Conservation (phyloP, 345 rosid genomes). For the Hibiscus syriacus region DNA sequence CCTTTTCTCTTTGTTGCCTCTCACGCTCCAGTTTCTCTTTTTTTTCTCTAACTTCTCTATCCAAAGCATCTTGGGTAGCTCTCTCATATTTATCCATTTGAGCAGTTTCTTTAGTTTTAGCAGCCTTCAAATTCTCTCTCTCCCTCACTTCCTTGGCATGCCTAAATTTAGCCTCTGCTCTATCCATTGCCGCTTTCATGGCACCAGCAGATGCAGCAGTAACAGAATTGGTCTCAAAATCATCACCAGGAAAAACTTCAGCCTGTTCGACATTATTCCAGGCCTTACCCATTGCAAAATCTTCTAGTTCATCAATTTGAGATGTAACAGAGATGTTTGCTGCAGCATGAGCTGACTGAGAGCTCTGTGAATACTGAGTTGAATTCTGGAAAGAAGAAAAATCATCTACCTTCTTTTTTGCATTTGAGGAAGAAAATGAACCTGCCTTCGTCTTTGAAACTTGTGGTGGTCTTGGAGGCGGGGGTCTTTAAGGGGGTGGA, state of each 20-base stretch:
- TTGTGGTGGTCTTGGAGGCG: slow-evolving; percentile 86
- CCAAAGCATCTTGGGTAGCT: slow-evolving; percentile 17
- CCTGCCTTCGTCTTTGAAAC: slow-evolving; percentile 28
- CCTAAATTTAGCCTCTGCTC: slow-evolving; percentile 91
- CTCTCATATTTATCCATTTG: slow-evolving; percentile 47
- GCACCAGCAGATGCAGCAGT: slow-evolving; percentile 96
- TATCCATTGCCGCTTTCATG: slow-evolving; percentile 97
- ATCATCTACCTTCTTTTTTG: slow-evolving; percentile 43
- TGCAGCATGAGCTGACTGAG: slow-evolving; percentile 32
- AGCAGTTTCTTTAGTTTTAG: slow-evolving; percentile 54
- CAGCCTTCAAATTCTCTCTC: slow-evolving; percentile 61
- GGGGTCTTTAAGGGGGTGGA: slow-evolving; percentile 94
- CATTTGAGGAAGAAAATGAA: slow-evolving; percentile 33
- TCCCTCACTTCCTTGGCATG: slow-evolving; percentile 81
- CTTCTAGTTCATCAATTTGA: slow-evolving; percentile 72
- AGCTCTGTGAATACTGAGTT: slow-evolving; percentile 35
- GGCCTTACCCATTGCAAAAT: slow-evolving; percentile 49
- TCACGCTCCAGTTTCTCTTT: slow-evolving; percentile 43
- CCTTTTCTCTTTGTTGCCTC: slow-evolving; percentile 57
- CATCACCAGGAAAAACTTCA: slow-evolving; percentile 45
- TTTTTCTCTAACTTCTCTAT: slow-evolving; percentile 40
- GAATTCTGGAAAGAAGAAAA: slow-evolving; percentile 41
- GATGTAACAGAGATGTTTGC: slow-evolving; percentile 36
- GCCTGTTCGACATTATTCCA: slow-evolving; percentile 38
- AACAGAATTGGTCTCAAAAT: slow-evolving; percentile 43